phyloP scores from a whole-genome alignment of 73 alveolate species.

The Tetrahymena thermophila region DNA sequence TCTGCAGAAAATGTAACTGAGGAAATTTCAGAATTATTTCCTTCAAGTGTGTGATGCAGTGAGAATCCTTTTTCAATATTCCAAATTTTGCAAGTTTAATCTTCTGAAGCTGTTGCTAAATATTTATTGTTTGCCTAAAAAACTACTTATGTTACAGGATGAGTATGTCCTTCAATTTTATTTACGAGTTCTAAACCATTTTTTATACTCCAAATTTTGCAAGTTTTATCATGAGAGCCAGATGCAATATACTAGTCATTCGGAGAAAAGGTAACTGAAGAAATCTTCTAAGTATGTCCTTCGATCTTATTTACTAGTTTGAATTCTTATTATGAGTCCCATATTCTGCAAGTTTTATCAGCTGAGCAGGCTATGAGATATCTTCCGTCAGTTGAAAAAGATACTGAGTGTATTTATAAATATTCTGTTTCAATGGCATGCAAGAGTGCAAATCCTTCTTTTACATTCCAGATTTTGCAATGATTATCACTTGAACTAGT shows the following conservation, averaged over 20 bases:
- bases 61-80: too few species aligned
- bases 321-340: background rate
- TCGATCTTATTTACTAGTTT: too few species aligned
- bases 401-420: background rate
- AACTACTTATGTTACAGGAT: background rate
- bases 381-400: background rate
- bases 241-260: background rate
- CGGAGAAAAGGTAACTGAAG: background rate
- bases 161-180: background rate
- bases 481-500: background rate
- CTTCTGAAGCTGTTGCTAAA: too few species aligned
- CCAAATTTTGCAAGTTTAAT: too few species aligned
- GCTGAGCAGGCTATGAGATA: background rate
- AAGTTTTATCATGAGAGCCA: background rate
- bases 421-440: background rate
- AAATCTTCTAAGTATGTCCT: background rate
- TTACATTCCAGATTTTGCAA: background rate
- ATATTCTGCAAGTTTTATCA: background rate
- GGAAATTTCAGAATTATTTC: too few species aligned
- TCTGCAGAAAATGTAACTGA: too few species aligned
- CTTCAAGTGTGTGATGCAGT: too few species aligned
- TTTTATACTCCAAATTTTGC: background rate
- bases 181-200: background rate
- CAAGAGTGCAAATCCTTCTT: background rate
- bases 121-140: too few species aligned